Conservation (phyloP, 169 alveolate genomes). For the Cryptosporidium meleagridis region DNA sequence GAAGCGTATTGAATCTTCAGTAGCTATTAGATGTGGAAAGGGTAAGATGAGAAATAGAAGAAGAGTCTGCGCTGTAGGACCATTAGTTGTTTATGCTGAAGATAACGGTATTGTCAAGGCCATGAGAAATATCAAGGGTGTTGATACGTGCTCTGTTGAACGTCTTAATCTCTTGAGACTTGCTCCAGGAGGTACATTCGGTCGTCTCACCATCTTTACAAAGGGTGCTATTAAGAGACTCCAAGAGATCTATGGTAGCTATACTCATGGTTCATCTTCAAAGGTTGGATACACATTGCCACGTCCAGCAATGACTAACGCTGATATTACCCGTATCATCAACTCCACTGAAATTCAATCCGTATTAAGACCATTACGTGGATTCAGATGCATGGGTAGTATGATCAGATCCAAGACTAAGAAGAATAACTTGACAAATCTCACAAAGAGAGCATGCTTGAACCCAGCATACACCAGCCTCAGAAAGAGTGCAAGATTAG, state of each 20-base stretch:
- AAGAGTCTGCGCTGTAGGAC: slow-evolving; percentile 95
- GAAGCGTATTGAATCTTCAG: slow-evolving; percentile 78
- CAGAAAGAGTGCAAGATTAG: slow-evolving; percentile 68
- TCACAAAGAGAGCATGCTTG: slow-evolving; percentile 52
- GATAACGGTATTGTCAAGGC: slow-evolving; percentile 94
- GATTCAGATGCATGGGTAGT: not conserved
- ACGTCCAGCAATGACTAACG: slow-evolving; percentile 87
- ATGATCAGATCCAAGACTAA: slow-evolving; percentile 36
- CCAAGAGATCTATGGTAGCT: slow-evolving; percentile 90
- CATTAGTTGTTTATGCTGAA: slow-evolving; percentile 94
- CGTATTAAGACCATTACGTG: slow-evolving; percentile 85
- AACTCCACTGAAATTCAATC: slow-evolving; percentile 96
- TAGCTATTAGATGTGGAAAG: slow-evolving; percentile 91
- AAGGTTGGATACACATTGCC: slow-evolving; percentile 80
- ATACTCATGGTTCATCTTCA: slow-evolving; percentile 78
- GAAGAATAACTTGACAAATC: slow-evolving; percentile 53
- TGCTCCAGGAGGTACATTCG: slow-evolving; percentile 99
- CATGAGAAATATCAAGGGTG: slow-evolving; percentile 98
- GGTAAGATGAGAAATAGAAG: slow-evolving; percentile 97
- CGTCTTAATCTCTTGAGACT: slow-evolving; percentile 95
- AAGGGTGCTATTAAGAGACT: slow-evolving; percentile 94
- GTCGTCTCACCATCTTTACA: slow-evolving; percentile 97
- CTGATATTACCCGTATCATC: slow-evolving; percentile 95
- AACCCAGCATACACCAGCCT: slow-evolving; percentile 75
- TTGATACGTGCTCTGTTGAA: slow-evolving; percentile 94